Base-by-base conservation (phyloP, 2,329 filamentous ascomycete genomes). In the Colletotrichum sp. region DNA sequence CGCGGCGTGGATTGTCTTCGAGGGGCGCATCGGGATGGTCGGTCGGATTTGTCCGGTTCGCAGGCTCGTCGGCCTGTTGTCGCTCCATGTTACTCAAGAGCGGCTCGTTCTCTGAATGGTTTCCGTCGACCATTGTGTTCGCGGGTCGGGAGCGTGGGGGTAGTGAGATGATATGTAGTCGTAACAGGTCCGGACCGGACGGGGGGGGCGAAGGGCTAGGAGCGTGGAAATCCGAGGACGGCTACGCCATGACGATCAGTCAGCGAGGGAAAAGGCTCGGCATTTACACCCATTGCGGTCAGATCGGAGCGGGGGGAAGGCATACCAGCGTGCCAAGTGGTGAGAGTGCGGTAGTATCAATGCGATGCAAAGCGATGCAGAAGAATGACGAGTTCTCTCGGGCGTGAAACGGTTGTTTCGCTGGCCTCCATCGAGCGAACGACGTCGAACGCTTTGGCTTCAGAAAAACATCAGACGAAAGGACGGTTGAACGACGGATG, bases 1-100 rank as follows among this genome's bases (percentile, higher is more conserved):
- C 86, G 78, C 90, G 84, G 25, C 81, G 82, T 61, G 80, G 80
- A 69, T 81, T 79, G 25, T 75, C 80, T 60, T 81, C 81, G 70
- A 87, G 82, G n/a, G 87, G 86, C 65, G 85, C 85, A 82, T 88
- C 86, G 48, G 85, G 84, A 78, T 87, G 86, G 30, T 81, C 81
- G 68, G 79, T 78, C 69, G 79, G 78, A 13, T 68, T 72, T 61
- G 77, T 68, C 69, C 44, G 61, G 66, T 68, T 67, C 30, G 55
- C 39, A 75, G 79, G 76, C 63, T 72, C 71, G 78, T 78, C 76
- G 67, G 80, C 78, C 68, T 84, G 80, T 78, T 79, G 80, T 76
- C 80, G 81, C 68, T 85, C 81, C 74, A 80, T 77, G 74, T 82
- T 81, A 59, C 82, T 82, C 84, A 87, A 84, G 79, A 87, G 83